Percentiles rank a stretch among this genome's conserved stretches.
phyloP scores from a whole-genome alignment of 2,329 filamentous ascomycete species.

The Neopestalotiopsis sp. region DNA sequence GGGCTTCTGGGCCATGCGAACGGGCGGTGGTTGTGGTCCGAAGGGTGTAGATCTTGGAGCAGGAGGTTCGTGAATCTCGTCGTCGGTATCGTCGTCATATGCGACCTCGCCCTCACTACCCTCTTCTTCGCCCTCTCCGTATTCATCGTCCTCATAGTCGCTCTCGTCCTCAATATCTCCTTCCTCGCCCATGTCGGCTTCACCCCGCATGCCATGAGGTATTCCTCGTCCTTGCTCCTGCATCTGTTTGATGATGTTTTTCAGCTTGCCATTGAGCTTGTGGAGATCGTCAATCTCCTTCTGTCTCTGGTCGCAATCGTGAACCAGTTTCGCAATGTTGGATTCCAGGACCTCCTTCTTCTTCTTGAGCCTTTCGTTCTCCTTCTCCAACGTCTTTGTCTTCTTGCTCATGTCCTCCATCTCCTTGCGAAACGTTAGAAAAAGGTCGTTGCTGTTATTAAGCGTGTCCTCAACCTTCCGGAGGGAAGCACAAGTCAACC shows the following conservation, averaged over 20 bases:
- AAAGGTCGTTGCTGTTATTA: slow-evolving; percentile 97
- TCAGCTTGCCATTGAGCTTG: slow-evolving; percentile 88
- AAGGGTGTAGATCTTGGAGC: slow-evolving; percentile 16
- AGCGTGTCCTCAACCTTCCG: slow-evolving; percentile 94
- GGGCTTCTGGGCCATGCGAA: slow-evolving; percentile 9
- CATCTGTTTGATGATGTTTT: slow-evolving; percentile 95
- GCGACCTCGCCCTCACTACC: slow-evolving; percentile 44
- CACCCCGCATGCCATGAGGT: slow-evolving; percentile 66
- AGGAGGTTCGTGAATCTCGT: slow-evolving; percentile 43
- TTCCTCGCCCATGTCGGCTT: slow-evolving; percentile 65
- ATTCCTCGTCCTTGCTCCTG: slow-evolving; percentile 89
- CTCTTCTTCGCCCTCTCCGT: slow-evolving; percentile 55
- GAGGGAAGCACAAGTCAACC: slow-evolving; percentile 23
- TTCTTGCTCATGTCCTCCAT: slow-evolving; percentile 99
- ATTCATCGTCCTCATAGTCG: slow-evolving; percentile 67
- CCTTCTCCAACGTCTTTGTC: slow-evolving; percentile 94
- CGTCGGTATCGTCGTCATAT: slow-evolving; percentile 58
- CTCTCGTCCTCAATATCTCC: slow-evolving; percentile 70
- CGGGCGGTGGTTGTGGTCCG: slow-evolving; percentile 20
- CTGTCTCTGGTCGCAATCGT: slow-evolving; percentile 81
- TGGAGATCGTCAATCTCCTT: slow-evolving; percentile 80
- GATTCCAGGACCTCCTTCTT: slow-evolving; percentile 94
- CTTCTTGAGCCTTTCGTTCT: slow-evolving; percentile 87
- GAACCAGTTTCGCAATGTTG: slow-evolving; percentile 97
- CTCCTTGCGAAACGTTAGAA: slow-evolving; percentile 95